phyloP scores from a whole-genome alignment of 768 basidiomycete species.

The Psilocybe azurescens region DNA sequence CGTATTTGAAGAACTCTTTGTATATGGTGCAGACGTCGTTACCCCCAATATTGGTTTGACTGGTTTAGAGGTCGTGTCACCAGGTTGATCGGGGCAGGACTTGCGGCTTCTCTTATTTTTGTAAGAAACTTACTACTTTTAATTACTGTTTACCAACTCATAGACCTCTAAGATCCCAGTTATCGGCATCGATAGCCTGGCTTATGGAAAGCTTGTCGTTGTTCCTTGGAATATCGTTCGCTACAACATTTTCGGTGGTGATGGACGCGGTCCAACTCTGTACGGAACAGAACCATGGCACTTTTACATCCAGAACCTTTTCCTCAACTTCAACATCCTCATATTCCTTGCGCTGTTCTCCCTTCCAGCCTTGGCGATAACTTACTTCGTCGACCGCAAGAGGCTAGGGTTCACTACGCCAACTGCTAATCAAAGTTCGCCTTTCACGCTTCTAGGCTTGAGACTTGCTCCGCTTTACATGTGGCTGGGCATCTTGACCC shows the following conservation, averaged over 20 bases:
- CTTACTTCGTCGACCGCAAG: slow-evolving; percentile 75
- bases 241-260: slow-evolving; percentile 90
- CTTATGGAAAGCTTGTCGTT: slow-evolving; percentile 79
- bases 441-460: slow-evolving; percentile 76
- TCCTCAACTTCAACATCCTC: slow-evolving; percentile 93
- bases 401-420: slow-evolving; percentile 66
- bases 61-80: slow-evolving; percentile 74
- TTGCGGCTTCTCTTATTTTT: slow-evolving; percentile 63
- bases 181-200: slow-evolving; percentile 80
- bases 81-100: slow-evolving; percentile 57
- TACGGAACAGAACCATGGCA: slow-evolving; percentile 91
- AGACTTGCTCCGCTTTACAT: slow-evolving; percentile 90
- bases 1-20: slow-evolving; percentile 86
- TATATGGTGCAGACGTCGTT: slow-evolving; percentile 73
- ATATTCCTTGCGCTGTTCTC: slow-evolving; percentile 82
- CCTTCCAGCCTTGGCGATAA: slow-evolving; percentile 78
- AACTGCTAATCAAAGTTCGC: slow-evolving; percentile 70
- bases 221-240: slow-evolving; percentile 93
- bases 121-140: slow-evolving; percentile 46
- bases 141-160: slow-evolving; percentile 5
- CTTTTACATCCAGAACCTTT: slow-evolving; percentile 88
- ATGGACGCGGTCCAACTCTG: slow-evolving; percentile 83
- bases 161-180: slow-evolving; percentile 71
- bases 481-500: slow-evolving; percentile 82
- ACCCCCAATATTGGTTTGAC: slow-evolving; percentile 41